A percentile compares a stretch with the other conserved stretches of the same genome.
phyloP scores from a whole-genome alignment of 805 yeast species.

The Lipomyces kockii region DNA sequence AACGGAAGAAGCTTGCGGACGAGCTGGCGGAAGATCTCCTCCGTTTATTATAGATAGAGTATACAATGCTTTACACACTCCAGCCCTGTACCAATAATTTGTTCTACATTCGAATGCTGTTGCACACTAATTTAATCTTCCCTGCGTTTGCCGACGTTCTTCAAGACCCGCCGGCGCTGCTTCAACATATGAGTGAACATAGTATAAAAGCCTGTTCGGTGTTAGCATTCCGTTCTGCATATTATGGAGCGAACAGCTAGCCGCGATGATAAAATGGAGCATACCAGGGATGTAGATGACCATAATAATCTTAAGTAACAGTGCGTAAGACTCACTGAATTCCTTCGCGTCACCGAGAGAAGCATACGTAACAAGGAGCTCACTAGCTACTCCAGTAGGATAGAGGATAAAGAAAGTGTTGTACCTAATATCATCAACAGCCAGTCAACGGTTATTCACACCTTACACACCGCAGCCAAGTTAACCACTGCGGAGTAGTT shows the following conservation, averaged over 20 bases:
- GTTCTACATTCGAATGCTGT: background rate
- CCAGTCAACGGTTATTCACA: background rate
- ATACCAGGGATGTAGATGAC: slow-evolving; percentile 77
- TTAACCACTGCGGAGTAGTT: slow-evolving; percentile 63
- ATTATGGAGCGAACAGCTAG: background rate
- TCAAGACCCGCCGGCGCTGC: slow-evolving; percentile 75
- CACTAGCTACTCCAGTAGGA: slow-evolving; percentile 92
- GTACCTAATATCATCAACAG: slow-evolving; percentile 49
- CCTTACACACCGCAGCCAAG: slow-evolving; percentile 58
- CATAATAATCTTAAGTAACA: slow-evolving; percentile 61
- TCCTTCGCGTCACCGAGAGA: slow-evolving; percentile 70
- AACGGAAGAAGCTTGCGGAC: slow-evolving; percentile 44
- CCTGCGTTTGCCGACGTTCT: slow-evolving; percentile 40
- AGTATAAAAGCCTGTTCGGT: slow-evolving; percentile 57
- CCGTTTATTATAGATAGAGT: slow-evolving; percentile 16
- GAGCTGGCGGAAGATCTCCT: slow-evolving; percentile 44
- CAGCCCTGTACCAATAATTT: background rate
- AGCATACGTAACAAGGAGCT: slow-evolving; percentile 67
- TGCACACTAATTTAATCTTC: background rate
- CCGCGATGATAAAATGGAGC: background rate
- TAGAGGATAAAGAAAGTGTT: slow-evolving; percentile 80
- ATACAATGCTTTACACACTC: background rate
- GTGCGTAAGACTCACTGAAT: slow-evolving; percentile 55
- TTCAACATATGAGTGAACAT: slow-evolving; percentile 85
- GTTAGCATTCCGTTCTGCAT: background rate